phyloP scores from a whole-genome alignment of 2,329 filamentous ascomycete species.

The Anthostomella pinea region DNA sequence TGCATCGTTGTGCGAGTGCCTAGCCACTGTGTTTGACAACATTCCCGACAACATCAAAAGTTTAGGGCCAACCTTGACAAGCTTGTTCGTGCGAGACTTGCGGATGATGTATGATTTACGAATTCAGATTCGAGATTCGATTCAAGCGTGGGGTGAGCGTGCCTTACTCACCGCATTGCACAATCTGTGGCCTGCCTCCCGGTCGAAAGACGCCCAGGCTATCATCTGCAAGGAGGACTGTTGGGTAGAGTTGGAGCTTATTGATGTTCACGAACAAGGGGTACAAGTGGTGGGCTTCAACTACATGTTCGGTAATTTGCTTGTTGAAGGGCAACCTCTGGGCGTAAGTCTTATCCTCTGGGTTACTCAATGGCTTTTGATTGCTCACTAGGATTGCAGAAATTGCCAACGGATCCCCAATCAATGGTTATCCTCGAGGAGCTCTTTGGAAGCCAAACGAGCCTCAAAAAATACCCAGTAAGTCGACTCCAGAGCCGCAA shows the following conservation, averaged over 20 bases:
- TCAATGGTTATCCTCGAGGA: constrained; percentile 36
- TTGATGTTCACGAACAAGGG: constrained; percentile 11
- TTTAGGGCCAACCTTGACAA: constrained; percentile 34
- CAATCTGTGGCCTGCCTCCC: constrained; percentile 40
- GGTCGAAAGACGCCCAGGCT: constrained; percentile 14
- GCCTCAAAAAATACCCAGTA: constrained; percentile 50
- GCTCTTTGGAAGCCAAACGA: constrained; percentile 51
- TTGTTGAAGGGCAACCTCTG: constrained; percentile 43
- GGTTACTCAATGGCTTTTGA: neutral
- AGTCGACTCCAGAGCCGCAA: too few relatives aligned
- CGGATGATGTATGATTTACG: constrained; percentile 40
- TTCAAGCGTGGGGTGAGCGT: constrained; percentile 24
- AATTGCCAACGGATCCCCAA: constrained; percentile 31
- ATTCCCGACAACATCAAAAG: constrained; percentile 34
- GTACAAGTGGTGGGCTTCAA: constrained; percentile 34
- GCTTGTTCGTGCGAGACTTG: constrained; percentile 44
- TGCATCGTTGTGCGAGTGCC: constrained; percentile 25
- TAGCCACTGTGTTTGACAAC: constrained; percentile 43
- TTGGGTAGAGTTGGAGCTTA: constrained; percentile 13
- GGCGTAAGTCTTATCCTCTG: constrained; percentile 31
- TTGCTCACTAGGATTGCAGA: constrained; percentile 33
- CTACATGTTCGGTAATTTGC: constrained; percentile 29
- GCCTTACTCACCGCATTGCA: constrained; percentile 35
- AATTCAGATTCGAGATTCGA: constrained; percentile 30
- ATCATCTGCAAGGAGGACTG: constrained; percentile 21